phyloP scores from a whole-genome alignment of 2,329 filamentous ascomycete species.

The Pseudogymnoascus verrucosus region DNA sequence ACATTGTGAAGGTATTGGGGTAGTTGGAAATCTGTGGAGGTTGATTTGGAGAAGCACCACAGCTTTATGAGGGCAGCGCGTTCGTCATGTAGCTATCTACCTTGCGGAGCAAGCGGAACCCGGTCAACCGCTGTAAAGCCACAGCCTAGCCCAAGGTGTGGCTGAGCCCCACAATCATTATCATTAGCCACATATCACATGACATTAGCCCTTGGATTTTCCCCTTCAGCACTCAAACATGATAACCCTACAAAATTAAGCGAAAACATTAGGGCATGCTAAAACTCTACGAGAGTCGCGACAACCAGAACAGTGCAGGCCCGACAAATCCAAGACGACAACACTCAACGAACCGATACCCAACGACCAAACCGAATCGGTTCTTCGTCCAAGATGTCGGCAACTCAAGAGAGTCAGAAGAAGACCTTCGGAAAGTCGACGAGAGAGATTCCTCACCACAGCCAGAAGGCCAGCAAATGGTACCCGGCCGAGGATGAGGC shows the following conservation, averaged over 20 bases:
- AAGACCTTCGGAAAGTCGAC: slow-evolving; percentile 98
- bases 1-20: slow-evolving; percentile 49
- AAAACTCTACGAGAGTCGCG: slow-evolving; percentile 8
- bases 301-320: slow-evolving; percentile 8
- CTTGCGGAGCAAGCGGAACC: slow-evolving; percentile 6
- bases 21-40: slow-evolving; percentile 11
- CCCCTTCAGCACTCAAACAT: neutral
- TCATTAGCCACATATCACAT: slow-evolving; percentile 8
- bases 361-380: slow-evolving; percentile 21
- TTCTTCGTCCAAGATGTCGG: slow-evolving; percentile 54
- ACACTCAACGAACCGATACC: slow-evolving; percentile 23
- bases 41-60: slow-evolving; percentile 14
- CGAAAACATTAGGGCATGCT: slow-evolving; percentile 11
- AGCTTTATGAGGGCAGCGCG: slow-evolving; percentile 13
- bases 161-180: neutral
- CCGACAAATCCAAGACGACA: slow-evolving; percentile 19
- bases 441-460: slow-evolving; percentile 77
- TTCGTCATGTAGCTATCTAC: slow-evolving; percentile 11
- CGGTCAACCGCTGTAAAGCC: neutral
- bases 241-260: slow-evolving; percentile 10
- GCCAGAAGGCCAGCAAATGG: slow-evolving; percentile 97
- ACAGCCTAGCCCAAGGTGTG: slow-evolving; percentile 5
- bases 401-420: slow-evolving; percentile 46
- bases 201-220: slow-evolving; percentile 5
- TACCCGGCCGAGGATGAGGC: slow-evolving; percentile 92